phyloP scores from a whole-genome alignment of 164 flowering plant species.

The Umbilicus rupestris region DNA sequence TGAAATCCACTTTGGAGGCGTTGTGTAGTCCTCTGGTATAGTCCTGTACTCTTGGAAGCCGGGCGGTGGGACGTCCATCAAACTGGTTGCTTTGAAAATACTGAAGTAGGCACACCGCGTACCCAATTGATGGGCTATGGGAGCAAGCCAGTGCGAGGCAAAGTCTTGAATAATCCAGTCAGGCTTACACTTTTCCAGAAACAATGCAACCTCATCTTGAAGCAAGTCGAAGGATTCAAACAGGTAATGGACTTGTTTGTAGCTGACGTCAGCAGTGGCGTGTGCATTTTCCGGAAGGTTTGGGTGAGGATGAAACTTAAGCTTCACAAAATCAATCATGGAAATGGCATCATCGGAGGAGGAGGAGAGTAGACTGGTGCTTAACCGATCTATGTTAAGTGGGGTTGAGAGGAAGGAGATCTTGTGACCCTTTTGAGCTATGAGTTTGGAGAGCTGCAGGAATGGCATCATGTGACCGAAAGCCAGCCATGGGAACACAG shows the following conservation, averaged over 20 bases:
- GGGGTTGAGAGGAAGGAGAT: constrained; percentile 28
- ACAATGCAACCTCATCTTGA: constrained; percentile 4
- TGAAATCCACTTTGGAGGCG: constrained; percentile 28
- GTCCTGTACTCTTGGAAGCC: constrained; percentile 4
- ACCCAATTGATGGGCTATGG: constrained; percentile 15
- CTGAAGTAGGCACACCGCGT: constrained; percentile 15
- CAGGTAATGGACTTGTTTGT: constrained; percentile 17
- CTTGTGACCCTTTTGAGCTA: constrained; percentile 28
- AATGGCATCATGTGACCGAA: constrained; percentile 30
- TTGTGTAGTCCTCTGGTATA: constrained; percentile 16
- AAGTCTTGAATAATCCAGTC: constrained; percentile 37
- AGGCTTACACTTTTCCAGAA: constrained; percentile 15
- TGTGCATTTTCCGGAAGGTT: constrained; percentile 32
- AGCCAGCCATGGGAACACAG: constrained; percentile 34
- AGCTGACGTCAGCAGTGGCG: constrained; percentile 33
- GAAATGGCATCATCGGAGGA: constrained; percentile 10
- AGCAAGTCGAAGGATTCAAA: constrained; percentile 25
- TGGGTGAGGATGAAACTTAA: constrained; percentile 23
- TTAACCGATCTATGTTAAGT: constrained; percentile 23
- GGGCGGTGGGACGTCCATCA: constrained; percentile 4
- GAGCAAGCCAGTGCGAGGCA: constrained; percentile 23
- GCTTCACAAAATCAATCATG: constrained; percentile 16
- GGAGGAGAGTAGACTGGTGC: constrained; percentile 16
- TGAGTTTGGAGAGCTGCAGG: constrained; percentile 19
- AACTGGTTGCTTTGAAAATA: constrained; percentile 3